Conservation (phyloP, 129 eudicot genomes). For the Dittrichia graveolens region DNA sequence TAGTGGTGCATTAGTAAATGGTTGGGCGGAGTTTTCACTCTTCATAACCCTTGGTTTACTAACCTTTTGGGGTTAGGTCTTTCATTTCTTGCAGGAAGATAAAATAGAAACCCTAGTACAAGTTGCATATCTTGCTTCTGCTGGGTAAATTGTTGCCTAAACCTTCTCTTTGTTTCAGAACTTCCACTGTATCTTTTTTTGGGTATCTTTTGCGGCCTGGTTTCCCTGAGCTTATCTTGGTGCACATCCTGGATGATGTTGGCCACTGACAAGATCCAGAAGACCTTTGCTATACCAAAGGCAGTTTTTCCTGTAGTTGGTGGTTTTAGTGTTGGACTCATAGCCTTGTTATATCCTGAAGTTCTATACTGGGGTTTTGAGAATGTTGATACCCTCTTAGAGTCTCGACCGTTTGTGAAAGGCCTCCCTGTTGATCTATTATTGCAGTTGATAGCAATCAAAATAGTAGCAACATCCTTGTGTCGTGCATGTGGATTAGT, state of each 20-base stretch:
- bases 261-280: constrained; percentile 51
- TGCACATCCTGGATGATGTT: constrained; percentile 77
- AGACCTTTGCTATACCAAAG: constrained; percentile 53
- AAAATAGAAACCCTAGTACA: constrained; percentile 1
- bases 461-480: constrained; percentile 79
- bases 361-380: constrained; percentile 97
- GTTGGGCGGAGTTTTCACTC: neutral
- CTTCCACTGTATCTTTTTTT: constrained; percentile 90
- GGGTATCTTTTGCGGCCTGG: constrained; percentile 88
- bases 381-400: constrained; percentile 82
- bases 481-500: constrained; percentile 93
- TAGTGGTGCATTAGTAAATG: neutral
- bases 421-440: constrained; percentile 68
- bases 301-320: constrained; percentile 68
- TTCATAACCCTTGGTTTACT: constrained; percentile 8
- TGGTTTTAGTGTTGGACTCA: constrained; percentile 76
- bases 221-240: constrained; percentile 69
- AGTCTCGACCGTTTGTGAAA: constrained; percentile 69
- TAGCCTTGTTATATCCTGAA: constrained; percentile 90
- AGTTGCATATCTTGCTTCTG: constrained; percentile 21
- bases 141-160: constrained; percentile 14
- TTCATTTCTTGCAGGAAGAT: neutral
- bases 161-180: constrained; percentile 54
- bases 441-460: constrained; percentile 71
- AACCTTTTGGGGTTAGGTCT: constrained; percentile 6